A percentile compares a stretch with the other conserved stretches of the same genome.
phyloP scores from a whole-genome alignment of 208 protist species.

The Acanthamoeba triangularis region DNA sequence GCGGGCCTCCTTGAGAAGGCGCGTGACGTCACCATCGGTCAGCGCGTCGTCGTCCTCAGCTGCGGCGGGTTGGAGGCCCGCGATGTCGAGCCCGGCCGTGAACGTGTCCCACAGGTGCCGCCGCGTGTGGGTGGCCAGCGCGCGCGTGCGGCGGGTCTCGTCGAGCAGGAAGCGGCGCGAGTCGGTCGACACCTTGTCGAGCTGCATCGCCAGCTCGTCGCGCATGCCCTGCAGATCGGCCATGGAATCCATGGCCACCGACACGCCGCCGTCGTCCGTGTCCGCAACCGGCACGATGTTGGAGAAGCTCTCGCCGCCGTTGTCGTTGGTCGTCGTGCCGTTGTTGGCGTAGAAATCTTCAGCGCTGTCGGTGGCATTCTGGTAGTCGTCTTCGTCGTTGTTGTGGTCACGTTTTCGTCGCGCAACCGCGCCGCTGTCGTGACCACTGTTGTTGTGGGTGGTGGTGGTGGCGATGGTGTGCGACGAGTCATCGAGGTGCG shows the following conservation, averaged over 20 bases:
- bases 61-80: background rate
- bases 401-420: no score
- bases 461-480: background rate
- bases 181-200: slow-evolving; percentile 26
- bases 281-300: background rate
- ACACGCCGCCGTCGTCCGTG: background rate
- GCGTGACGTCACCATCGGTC: slow-evolving; percentile 34
- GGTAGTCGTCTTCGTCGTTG: background rate
- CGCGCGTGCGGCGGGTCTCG: background rate
- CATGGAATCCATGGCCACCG: background rate
- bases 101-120: slow-evolving; percentile 21
- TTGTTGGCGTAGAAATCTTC: background rate
- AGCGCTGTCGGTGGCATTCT: background rate
- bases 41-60: background rate
- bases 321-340: background rate
- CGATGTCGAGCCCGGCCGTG: slow-evolving; percentile 36
- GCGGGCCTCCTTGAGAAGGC: slow-evolving; percentile 28
- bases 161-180: slow-evolving; percentile 32
- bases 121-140: background rate
- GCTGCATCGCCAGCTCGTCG: slow-evolving; percentile 12
- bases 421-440: no score
- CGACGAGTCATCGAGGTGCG: background rate
- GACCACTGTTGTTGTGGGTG: background rate
- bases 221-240: background rate
- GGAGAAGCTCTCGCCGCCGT: background rate